Base-by-base conservation (phyloP, 2,329 filamentous ascomycete genomes). In the Seiridium cupressi region DNA sequence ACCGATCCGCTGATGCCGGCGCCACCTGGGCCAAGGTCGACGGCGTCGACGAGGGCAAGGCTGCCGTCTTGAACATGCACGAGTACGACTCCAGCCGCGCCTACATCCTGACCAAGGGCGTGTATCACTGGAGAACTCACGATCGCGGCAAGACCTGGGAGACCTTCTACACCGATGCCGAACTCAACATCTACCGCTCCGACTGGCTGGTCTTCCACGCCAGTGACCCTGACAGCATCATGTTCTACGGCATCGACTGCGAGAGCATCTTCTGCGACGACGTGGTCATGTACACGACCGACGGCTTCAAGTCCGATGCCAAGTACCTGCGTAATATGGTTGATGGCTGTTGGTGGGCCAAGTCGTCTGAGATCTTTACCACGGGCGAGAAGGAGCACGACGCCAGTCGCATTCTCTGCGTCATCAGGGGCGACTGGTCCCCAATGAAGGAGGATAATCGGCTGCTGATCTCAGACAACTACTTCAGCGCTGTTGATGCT, bases 301-400 rank as follows among this genome's bases (percentile, higher is more conserved):
- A 98, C 74, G 92, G 92, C 65, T 99, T 99, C 79, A 82, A 89
- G 64, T 84, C 83, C 4, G 76, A 83, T 48, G 84, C 86, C 56
- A 83, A 90, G 65, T 75, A 81, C 5, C 81, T 97, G 61, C 84
- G 89, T 57, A 80, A 84, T 47, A 84, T 88, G 65, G 91, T 91
- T 2, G 81, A 86, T 54, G 89, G 90, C 62, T 99, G 95, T 74
- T 86, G 89, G 73, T 99, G 94, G 92, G 94, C 95, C 56, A 92
- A 92, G 70, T 86, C 87, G 11, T 87, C 90, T 10, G 82, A 85
- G 4, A 76, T 87, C 47, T 97, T 99, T 72, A 85, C 85, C 40
- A 88, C 88, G 9, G 89, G 89, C 62, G 76, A 88, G 58, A 77
- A 83, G 1, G 82, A 89, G 40, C 78, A 87, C 56, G 87, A 95